phyloP scores from a whole-genome alignment of 768 basidiomycete species.

The Russula olivacea region DNA sequence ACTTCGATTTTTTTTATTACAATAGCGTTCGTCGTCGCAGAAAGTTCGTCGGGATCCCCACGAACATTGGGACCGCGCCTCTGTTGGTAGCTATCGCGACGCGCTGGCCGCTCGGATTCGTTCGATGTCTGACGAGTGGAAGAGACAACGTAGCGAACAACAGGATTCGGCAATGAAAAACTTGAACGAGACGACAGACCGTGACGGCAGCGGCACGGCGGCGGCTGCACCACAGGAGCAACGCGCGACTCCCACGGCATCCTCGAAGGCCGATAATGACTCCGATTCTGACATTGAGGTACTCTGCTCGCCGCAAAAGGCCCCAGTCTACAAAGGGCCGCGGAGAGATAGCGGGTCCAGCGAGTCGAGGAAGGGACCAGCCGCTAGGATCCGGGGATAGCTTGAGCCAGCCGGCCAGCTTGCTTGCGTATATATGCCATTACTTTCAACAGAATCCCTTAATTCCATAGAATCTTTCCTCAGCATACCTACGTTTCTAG shows the following conservation, averaged over 20 bases:
- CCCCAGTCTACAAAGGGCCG: not conserved
- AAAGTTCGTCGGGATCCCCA: conserved; percentile 12
- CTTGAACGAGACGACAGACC: not conserved
- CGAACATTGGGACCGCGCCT: conserved; percentile 22
- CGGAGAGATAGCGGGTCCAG: conserved; percentile 1
- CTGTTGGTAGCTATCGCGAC: conserved; percentile 11
- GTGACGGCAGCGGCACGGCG: not conserved
- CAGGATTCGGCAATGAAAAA: conserved; percentile 11
- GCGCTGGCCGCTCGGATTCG: conserved; percentile 17
- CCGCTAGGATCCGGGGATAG: conserved; percentile 4
- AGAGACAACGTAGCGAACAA: conserved; percentile 16
- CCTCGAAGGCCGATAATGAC: conserved; percentile 15
- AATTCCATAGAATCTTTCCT: not conserved
- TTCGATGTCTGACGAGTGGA: conserved; percentile 22
- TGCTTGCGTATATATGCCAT: not conserved
- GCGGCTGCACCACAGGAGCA: conserved; percentile 1
- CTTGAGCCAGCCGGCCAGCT: too few relatives aligned
- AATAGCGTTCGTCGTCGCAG: conserved; percentile 7
- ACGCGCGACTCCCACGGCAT: conserved; percentile 13
- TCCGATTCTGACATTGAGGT: conserved; percentile 24
- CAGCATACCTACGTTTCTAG: conserved; percentile 8
- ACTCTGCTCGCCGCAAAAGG: conserved; percentile 12
- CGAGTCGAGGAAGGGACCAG: conserved; percentile 8
- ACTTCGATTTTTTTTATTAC: not conserved
- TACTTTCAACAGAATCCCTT: not conserved